A percentile compares a stretch with the other conserved stretches of the same genome.
Evolutionary conservation across 768 basidiomycete species (phyloP).

Genomic region (Harrya chromipes): DNA sequence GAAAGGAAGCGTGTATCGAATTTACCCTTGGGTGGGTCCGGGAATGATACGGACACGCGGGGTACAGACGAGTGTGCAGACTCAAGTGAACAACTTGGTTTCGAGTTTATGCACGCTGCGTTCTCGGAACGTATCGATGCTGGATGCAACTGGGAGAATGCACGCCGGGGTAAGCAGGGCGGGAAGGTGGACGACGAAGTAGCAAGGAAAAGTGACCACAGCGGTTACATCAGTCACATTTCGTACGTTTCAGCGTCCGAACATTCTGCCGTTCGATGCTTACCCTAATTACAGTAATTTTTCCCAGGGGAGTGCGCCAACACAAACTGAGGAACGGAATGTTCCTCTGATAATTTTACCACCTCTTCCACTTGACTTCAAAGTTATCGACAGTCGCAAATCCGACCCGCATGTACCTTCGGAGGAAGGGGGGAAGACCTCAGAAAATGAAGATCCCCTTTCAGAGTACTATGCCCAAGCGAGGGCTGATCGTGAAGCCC

Average conservation of each 20-base stretch:
- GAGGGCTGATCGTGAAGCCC: constrained; percentile 43
- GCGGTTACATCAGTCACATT: constrained; percentile 42
- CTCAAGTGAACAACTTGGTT: constrained; percentile 25
- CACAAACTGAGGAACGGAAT: not conserved
- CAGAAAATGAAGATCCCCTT: constrained; percentile 48
- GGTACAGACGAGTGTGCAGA: not conserved
- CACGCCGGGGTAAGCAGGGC: not conserved
- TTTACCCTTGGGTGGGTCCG: not conserved
- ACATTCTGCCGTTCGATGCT: constrained; percentile 5
- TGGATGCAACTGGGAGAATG: constrained; percentile 28
- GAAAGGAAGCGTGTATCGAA: constrained; percentile 15
- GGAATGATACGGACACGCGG: constrained; percentile 13
- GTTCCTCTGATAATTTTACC: constrained; percentile 21
- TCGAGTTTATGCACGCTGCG: constrained; percentile 46
- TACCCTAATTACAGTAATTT: constrained; percentile 32
- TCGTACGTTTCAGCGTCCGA: constrained; percentile 38
- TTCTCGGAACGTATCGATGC: constrained; percentile 48
- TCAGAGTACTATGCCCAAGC: constrained; percentile 63
- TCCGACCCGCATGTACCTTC: not conserved
- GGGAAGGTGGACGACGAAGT: not conserved
- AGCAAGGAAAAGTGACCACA: constrained; percentile 1
- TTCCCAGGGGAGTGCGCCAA: constrained; percentile 30
- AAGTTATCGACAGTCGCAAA: not conserved
- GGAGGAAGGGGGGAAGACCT: not conserved
- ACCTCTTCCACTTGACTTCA: constrained; percentile 23